Evolutionary conservation across 2,329 filamentous ascomycete genomes (phyloP).

Genomic region (Penicillium psychrosexuale): DNA sequence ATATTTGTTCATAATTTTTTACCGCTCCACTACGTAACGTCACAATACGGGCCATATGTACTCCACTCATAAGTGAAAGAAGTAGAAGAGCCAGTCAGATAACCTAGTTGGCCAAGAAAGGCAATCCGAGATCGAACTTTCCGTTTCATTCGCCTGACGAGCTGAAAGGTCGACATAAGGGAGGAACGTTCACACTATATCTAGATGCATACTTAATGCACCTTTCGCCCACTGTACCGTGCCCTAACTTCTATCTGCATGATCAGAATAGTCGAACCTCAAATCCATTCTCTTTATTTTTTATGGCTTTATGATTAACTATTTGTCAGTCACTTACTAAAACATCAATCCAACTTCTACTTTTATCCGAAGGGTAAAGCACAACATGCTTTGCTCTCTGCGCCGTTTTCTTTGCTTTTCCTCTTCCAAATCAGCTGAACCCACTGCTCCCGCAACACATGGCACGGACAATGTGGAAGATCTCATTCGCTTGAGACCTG

Average conservation of each 20-base stretch:
- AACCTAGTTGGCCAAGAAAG: not conserved
- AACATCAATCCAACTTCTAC: not conserved
- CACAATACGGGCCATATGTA: not conserved
- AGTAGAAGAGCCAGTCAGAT: not conserved
- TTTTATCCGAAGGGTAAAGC: not conserved
- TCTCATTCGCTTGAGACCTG: conserved; percentile 7
- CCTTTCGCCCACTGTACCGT: not conserved
- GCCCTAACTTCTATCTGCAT: not conserved
- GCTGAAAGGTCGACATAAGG: not conserved
- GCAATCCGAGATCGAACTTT: not conserved
- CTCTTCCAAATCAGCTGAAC: not conserved
- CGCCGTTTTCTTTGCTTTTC: conserved; percentile 20
- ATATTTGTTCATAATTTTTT: not conserved
- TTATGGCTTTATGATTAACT: not conserved
- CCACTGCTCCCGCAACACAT: not conserved
- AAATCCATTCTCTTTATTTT: not conserved
- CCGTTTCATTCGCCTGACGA: not conserved
- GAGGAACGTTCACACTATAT: not conserved
- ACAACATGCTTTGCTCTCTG: conserved; percentile 14
- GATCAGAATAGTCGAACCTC: not conserved
- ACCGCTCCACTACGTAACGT: not conserved
- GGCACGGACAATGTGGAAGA: not conserved
- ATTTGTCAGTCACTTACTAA: not conserved
- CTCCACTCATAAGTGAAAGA: not conserved
- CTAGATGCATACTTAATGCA: not conserved